Evolutionary conservation across 768 basidiomycete species (phyloP).

Genomic region (Psilocybe subaeruginosa): DNA sequence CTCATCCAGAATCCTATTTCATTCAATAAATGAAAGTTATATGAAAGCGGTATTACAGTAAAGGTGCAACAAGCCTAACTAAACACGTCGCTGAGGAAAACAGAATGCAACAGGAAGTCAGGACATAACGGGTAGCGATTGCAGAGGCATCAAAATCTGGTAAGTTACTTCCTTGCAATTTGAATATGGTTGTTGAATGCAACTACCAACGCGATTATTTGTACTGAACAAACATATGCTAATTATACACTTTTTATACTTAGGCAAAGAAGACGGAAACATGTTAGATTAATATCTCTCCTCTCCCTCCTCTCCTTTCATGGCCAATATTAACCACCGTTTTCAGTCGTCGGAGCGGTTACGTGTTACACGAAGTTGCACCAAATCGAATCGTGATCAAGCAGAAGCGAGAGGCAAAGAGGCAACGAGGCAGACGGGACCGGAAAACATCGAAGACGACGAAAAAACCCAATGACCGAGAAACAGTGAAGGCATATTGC

Average conservation of each 20-base stretch:
- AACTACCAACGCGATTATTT: too few species aligned
- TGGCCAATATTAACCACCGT: background rate
- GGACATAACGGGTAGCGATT: too few species aligned
- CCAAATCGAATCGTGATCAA: background rate
- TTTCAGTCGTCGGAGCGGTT: background rate
- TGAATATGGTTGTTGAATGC: too few species aligned
- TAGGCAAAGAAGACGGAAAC: background rate
- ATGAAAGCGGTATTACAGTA: too few species aligned
- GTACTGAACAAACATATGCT: background rate
- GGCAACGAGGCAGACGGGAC: background rate
- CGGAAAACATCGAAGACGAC: background rate
- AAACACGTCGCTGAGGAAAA: too few species aligned
- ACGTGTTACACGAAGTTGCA: too few species aligned
- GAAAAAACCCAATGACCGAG: background rate
- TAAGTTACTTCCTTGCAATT: too few species aligned
- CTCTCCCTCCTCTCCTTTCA: background rate
- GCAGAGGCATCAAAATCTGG: too few species aligned
- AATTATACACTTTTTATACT: constrained; percentile 13
- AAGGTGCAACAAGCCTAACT: too few species aligned
- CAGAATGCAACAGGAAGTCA: too few species aligned
- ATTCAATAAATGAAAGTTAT: too few species aligned
- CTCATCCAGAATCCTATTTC: too few species aligned
- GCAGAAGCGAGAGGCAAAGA: background rate
- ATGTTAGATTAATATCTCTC: background rate
- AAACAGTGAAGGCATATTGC: background rate